Evolutionary conservation across 1,284 basidiomycete genomes (phyloP).

Genomic region (Irpex lacteus): DNA sequence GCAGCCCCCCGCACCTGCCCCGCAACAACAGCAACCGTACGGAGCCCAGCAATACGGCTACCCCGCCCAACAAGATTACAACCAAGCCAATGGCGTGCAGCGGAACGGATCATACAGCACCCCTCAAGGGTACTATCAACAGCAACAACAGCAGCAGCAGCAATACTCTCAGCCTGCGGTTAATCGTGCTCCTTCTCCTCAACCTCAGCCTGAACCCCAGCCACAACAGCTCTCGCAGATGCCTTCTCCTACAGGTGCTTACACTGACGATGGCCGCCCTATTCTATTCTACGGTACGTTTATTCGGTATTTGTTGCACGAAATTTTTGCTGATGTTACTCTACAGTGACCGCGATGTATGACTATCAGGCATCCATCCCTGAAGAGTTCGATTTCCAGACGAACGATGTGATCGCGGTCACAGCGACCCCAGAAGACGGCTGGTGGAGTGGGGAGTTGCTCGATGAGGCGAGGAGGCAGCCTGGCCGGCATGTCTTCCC

Average conservation of each 20-base stretch:
- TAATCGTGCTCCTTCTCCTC: conserved; percentile 34
- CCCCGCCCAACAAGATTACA: conserved; percentile 25
- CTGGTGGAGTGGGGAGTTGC: conserved; percentile 88
- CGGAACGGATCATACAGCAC: conserved; percentile 1
- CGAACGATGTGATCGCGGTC: conserved; percentile 90
- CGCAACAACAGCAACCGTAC: conserved; percentile 33
- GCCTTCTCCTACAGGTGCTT: conserved; percentile 60
- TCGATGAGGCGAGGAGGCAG: conserved; percentile 82
- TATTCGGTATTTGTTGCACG: conserved; percentile 5
- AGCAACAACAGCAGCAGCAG: neutral
- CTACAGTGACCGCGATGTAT: conserved; percentile 85
- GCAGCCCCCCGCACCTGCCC: conserved; percentile 26
- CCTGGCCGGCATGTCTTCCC: conserved; percentile 87
- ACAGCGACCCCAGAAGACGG: conserved; percentile 90
- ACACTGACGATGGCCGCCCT: conserved; percentile 74
- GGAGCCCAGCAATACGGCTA: conserved; percentile 20
- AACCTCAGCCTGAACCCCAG: conserved; percentile 28
- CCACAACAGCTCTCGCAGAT: conserved; percentile 19
- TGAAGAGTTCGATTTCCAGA: conserved; percentile 90
- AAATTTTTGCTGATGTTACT: conserved; percentile 5
- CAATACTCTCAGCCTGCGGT: neutral
- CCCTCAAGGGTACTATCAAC: neutral
- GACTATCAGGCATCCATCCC: conserved; percentile 87
- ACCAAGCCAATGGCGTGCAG: conserved; percentile 17
- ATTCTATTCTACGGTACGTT: conserved; percentile 80